A percentile compares a stretch with the other conserved stretches of the same genome.
Evolutionary conservation across 305 asterid genomes (phyloP).

Genomic region (Ilex paraguariensis): DNA sequence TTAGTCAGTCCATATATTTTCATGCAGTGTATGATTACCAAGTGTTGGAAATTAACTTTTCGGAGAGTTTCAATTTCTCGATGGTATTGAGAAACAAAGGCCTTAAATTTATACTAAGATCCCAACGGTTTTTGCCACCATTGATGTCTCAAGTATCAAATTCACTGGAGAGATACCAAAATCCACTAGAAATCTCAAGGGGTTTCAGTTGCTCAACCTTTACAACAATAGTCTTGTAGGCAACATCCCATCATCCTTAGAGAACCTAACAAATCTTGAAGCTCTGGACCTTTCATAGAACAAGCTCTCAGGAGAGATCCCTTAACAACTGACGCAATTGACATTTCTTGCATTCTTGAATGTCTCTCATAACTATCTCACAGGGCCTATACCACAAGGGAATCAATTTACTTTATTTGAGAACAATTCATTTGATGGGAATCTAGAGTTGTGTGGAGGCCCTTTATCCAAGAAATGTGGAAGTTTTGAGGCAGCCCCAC

Average conservation of each 20-base stretch:
- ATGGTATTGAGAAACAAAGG: neutral
- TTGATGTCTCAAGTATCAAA: slow-evolving; percentile 16
- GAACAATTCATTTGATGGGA: slow-evolving; percentile 5
- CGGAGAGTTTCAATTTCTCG: neutral
- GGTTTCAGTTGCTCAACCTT: slow-evolving; percentile 9
- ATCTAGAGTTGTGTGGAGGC: slow-evolving; percentile 5
- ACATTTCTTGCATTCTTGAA: slow-evolving; percentile 7
- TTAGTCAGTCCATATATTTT: neutral
- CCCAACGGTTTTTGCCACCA: neutral
- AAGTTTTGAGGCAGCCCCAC: neutral
- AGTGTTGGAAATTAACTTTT: neutral
- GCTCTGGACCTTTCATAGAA: slow-evolving; percentile 12
- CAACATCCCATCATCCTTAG: slow-evolving; percentile 6
- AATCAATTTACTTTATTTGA: slow-evolving; percentile 1
- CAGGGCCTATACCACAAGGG: slow-evolving; percentile 2
- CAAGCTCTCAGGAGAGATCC: slow-evolving; percentile 7
- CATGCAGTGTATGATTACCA: neutral
- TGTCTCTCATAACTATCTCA: slow-evolving; percentile 5
- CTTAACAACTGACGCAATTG: neutral
- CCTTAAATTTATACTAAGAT: neutral
- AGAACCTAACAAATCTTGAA: slow-evolving; percentile 1
- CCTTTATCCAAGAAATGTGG: slow-evolving; percentile 4
- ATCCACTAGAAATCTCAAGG: slow-evolving; percentile 1
- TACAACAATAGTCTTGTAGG: slow-evolving; percentile 6
- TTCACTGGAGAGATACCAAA: slow-evolving; percentile 13